Evolutionary conservation across 495 filamentous ascomycete species (phyloP).

Genomic region (Polyplosphaeria fusca): DNA sequence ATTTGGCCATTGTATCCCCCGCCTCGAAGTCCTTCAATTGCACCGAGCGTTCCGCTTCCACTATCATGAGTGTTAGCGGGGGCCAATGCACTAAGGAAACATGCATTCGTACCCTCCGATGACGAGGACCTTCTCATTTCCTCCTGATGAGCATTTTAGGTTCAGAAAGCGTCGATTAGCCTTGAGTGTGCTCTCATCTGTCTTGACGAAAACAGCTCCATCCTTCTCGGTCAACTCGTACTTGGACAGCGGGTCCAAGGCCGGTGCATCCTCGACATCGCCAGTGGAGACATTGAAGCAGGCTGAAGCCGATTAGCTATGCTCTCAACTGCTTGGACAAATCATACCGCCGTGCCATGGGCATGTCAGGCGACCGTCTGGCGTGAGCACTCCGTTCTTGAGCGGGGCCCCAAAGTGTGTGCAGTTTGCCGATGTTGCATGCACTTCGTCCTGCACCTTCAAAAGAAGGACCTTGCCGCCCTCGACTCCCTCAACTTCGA

Average conservation of each 20-base stretch:
- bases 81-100: constrained; percentile 8
- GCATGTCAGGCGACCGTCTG: constrained; percentile 81
- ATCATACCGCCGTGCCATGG: constrained; percentile 87
- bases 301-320: constrained; percentile 49
- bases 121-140: constrained; percentile 71
- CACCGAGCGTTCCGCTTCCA: constrained; percentile 76
- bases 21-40: constrained; percentile 75
- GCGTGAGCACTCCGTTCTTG: constrained; percentile 74
- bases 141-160: constrained; percentile 64
- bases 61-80: constrained; percentile 42
- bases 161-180: constrained; percentile 66
- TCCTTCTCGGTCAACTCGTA: constrained; percentile 78
- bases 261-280: constrained; percentile 92
- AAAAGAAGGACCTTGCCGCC: constrained; percentile 81
- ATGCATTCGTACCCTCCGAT: constrained; percentile 66
- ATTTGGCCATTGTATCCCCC: constrained; percentile 77
- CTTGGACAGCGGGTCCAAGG: constrained; percentile 72
- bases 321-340: neutral
- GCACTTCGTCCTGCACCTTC: constrained; percentile 67
- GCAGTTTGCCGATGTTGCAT: constrained; percentile 81
- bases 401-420: constrained; percentile 94
- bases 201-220: constrained; percentile 79
- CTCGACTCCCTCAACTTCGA: constrained; percentile 82
- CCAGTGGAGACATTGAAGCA: constrained; percentile 89
- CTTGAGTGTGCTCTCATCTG: constrained; percentile 77